These are phyloP conservation scores for Leptographium wingfieldii DNA, from an alignment of 2,329 filamentous ascomycete species.

Conservation along the genomic window DNA sequence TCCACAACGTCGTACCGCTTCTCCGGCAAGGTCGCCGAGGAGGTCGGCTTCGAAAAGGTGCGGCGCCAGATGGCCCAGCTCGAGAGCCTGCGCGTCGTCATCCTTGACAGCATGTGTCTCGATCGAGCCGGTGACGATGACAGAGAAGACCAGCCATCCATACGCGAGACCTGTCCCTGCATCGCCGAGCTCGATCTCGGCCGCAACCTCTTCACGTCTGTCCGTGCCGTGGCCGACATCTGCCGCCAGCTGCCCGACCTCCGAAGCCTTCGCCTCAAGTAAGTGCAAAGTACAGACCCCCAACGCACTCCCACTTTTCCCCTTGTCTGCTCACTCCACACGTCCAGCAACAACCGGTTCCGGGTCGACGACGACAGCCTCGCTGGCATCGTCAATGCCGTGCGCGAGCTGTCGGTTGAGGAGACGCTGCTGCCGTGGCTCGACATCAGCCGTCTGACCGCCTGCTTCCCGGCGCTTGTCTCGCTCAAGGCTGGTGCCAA, in stretches of 20 bases:
- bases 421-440: constrained; percentile 56
- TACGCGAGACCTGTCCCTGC: constrained; percentile 44
- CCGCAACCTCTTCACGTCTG: constrained; percentile 62
- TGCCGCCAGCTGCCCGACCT: constrained; percentile 58
- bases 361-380: constrained; percentile 23
- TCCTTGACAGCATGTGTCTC: constrained; percentile 68
- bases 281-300: constrained; percentile 17
- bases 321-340: constrained; percentile 4
- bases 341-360: constrained; percentile 60
- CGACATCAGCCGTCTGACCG: constrained; percentile 42
- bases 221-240: constrained; percentile 56
- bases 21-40: constrained; percentile 78
- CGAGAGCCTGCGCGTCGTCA: constrained; percentile 63
- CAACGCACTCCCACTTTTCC: neutral
- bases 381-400: constrained; percentile 29
- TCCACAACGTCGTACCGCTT: constrained; percentile 37
- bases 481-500: constrained; percentile 44
- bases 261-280: constrained; percentile 59
- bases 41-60: constrained; percentile 93
- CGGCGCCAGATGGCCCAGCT: constrained; percentile 65
- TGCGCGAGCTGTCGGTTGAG: constrained; percentile 52
- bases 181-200: constrained; percentile 75
- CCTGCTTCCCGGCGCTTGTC: constrained; percentile 39
- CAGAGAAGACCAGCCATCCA: constrained; percentile 21
- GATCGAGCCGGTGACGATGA: constrained; percentile 22